These are phyloP conservation scores for Hirschfeldia incana DNA, from an alignment of 345 rosid genomes.

Conservation along the genomic window DNA sequence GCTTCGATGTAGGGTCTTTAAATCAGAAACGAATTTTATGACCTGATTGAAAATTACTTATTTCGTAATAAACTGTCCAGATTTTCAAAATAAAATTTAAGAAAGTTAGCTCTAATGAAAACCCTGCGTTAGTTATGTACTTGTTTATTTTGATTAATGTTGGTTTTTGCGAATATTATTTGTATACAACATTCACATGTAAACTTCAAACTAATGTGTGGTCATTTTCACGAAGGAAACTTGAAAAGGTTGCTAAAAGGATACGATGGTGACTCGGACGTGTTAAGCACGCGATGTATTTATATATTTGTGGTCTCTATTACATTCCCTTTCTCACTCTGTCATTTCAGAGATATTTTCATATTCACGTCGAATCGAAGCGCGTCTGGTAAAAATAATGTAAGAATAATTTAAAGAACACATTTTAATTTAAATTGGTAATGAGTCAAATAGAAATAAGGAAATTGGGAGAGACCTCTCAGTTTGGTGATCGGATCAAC, in stretches of 20 bases:
- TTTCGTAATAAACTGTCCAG: too few species aligned
- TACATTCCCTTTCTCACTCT: background rate
- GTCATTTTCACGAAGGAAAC: constrained; percentile 30
- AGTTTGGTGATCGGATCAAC: too few species aligned
- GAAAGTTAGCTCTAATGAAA: background rate
- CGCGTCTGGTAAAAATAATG: background rate
- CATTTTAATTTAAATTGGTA: too few species aligned
- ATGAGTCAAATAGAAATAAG: too few species aligned
- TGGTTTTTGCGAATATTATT: background rate
- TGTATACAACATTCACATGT: constrained; percentile 19
- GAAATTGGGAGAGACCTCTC: too few species aligned
- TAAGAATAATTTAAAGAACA: too few species aligned
- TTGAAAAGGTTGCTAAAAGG: constrained; percentile 29
- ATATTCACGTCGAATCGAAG: constrained; percentile 2
- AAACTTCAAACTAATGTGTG: background rate
- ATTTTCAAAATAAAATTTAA: background rate
- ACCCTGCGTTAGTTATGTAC: background rate
- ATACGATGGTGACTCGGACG: constrained; percentile 30
- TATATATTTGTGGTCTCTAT: constrained; percentile 20
- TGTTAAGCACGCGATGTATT: constrained; percentile 26
- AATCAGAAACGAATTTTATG: background rate
- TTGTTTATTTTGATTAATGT: background rate
- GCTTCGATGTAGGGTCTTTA: background rate
- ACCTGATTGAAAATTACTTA: too few species aligned
- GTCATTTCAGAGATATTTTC: constrained; percentile 8